phyloP scores from a whole-genome alignment of 2,329 filamentous ascomycete species.

The Neofusicoccum sp. region DNA sequence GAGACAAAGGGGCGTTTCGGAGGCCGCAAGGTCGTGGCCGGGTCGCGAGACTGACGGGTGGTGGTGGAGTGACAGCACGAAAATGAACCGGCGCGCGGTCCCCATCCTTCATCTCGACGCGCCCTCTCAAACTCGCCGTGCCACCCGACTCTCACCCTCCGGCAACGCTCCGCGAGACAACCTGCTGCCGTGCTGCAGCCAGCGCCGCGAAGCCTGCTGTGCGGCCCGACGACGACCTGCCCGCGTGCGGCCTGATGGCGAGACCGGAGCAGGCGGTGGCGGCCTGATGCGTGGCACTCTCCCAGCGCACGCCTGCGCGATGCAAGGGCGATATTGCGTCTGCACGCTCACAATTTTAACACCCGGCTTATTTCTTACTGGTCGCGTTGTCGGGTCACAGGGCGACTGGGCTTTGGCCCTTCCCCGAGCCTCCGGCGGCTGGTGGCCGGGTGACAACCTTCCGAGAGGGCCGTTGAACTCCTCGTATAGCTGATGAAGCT shows the following conservation, averaged over 20 bases:
- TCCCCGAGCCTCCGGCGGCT: not conserved
- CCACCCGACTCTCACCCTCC: not conserved
- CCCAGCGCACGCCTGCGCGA: not conserved
- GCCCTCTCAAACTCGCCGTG: not conserved
- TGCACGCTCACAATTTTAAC: not conserved
- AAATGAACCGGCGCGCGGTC: not conserved
- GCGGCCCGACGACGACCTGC: not conserved
- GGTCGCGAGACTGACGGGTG: not conserved
- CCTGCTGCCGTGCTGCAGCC: not conserved
- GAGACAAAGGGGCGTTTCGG: slow-evolving; percentile 8
- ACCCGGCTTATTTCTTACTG: not conserved
- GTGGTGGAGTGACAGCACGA: not conserved
- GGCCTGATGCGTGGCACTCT: slow-evolving; percentile 4
- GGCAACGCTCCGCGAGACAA: not conserved
- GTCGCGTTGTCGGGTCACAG: not conserved
- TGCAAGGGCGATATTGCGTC: slow-evolving; percentile 11
- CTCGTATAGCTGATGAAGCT: not conserved
- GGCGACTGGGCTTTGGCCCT: not conserved
- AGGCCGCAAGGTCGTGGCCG: not conserved
- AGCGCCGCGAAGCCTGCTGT: not conserved
- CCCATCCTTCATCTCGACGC: slow-evolving; percentile 2
- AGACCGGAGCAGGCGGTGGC: slow-evolving; percentile 5
- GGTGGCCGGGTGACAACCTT: not conserved
- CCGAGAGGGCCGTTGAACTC: not conserved
- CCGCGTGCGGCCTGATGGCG: not conserved